These are phyloP conservation scores for Bimuria novae-zelandiae DNA, from an alignment of 2,329 filamentous ascomycete genomes.

Conservation along the genomic window DNA sequence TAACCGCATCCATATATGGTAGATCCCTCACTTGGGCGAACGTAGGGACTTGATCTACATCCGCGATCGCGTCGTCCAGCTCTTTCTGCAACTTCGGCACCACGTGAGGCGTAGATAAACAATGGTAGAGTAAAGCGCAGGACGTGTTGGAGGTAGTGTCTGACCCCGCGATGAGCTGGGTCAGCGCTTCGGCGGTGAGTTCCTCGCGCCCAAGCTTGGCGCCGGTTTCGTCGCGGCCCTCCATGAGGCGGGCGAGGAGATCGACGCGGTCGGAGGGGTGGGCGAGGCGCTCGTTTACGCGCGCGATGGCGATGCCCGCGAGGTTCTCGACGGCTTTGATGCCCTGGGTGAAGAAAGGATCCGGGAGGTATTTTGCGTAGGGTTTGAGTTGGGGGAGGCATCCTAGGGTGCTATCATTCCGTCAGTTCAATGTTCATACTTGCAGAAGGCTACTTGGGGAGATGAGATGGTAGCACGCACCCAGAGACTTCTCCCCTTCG, in stretches of 20 bases:
- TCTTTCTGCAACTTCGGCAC: constrained; percentile 74
- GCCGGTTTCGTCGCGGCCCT: constrained; percentile 81
- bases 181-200: constrained; percentile 85
- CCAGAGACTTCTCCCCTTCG: constrained; percentile 84
- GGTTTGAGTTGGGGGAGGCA: constrained; percentile 75
- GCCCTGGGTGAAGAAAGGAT: constrained; percentile 78
- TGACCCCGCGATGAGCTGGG: constrained; percentile 80
- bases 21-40: constrained; percentile 76
- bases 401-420: constrained; percentile 64
- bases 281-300: constrained; percentile 75
- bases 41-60: constrained; percentile 65
- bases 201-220: constrained; percentile 76
- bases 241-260: constrained; percentile 80
- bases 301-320: constrained; percentile 84
- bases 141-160: constrained; percentile 81
- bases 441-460: neutral
- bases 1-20: constrained; percentile 73
- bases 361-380: constrained; percentile 78
- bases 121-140: constrained; percentile 82
- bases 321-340: constrained; percentile 76
- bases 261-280: constrained; percentile 69
- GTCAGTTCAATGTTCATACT: neutral
- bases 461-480: constrained; percentile 27
- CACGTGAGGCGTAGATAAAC: constrained; percentile 70
- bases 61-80: constrained; percentile 71